Conservation (phyloP, 768 basidiomycete genomes). For the Mycena maculata region DNA sequence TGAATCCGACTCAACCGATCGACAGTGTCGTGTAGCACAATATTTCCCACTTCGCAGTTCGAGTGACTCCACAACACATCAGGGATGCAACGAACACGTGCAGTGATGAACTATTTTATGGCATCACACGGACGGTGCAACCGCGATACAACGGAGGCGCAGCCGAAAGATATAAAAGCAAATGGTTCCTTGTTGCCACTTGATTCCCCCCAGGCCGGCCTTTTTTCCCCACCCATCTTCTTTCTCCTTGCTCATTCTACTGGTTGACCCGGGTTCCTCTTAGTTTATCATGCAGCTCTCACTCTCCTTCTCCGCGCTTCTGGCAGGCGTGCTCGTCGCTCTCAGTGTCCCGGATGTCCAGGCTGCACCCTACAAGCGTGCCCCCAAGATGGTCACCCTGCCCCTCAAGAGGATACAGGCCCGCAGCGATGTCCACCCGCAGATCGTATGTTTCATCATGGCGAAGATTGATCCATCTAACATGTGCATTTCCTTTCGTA, state of each 20-base stretch:
- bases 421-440: conserved; percentile 46
- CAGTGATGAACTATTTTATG: too few species aligned
- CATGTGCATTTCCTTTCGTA: conserved; percentile 38
- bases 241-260: conserved; percentile 39
- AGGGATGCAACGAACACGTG: too few species aligned
- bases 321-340: conserved; percentile 62
- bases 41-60: too few species aligned
- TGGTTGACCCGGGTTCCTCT: conserved; percentile 40
- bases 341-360: conserved; percentile 52
- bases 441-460: conserved; percentile 47
- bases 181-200: conserved; percentile 14
- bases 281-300: conserved; percentile 64
- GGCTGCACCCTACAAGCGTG: conserved; percentile 54
- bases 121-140: too few species aligned
- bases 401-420: conserved; percentile 54
- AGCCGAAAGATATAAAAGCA: conserved; percentile 26
- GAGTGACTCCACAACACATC: too few species aligned
- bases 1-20: too few species aligned
- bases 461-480: not conserved
- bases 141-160: conserved; percentile 1
- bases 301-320: conserved; percentile 61
- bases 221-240: conserved; percentile 43
- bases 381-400: conserved; percentile 54
- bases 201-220: conserved; percentile 48
- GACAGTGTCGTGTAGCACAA: too few species aligned